Conservation (phyloP, 176 grass and related monocot species). For the Phyllostachys edulis region DNA sequence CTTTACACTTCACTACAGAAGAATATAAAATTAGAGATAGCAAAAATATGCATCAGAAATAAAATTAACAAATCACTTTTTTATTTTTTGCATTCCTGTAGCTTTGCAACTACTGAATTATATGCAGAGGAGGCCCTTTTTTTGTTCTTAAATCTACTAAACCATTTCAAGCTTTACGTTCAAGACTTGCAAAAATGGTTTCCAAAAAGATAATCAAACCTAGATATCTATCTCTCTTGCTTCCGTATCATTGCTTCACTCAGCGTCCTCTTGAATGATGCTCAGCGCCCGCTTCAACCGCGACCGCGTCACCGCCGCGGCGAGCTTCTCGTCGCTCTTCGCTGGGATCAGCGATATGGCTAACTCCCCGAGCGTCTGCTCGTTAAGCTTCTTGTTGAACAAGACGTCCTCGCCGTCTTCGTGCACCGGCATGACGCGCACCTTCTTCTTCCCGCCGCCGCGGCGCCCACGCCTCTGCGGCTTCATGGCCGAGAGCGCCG, state of each 20-base stretch:
- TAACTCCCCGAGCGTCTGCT: slow-evolving; percentile 41
- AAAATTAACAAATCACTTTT: not conserved
- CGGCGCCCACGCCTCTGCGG: not conserved
- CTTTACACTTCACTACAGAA: not conserved
- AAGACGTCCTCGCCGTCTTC: not conserved
- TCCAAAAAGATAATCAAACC: not conserved
- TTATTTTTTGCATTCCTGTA: not conserved
- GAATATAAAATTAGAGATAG: not conserved
- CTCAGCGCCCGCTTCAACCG: slow-evolving; percentile 42
- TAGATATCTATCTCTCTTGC: not conserved
- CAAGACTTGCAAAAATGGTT: not conserved
- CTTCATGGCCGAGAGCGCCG: slow-evolving; percentile 27
- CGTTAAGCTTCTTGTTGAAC: slow-evolving; percentile 49
- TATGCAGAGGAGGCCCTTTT: not conserved
- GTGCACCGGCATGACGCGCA: slow-evolving; percentile 38
- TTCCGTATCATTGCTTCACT: not conserved
- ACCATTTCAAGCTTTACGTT: not conserved
- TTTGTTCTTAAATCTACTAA: slow-evolving; percentile 10
- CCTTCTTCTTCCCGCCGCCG: slow-evolving; percentile 8
- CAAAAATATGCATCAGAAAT: not conserved
- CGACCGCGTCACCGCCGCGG: not conserved
- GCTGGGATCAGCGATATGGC: not conserved
- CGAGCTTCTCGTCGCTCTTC: not conserved
- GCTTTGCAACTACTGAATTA: not conserved
- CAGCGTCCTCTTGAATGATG: slow-evolving; percentile 46